Conservation (phyloP, 2,329 filamentous ascomycete genomes). For the Neopestalotiopsis clavispora region DNA sequence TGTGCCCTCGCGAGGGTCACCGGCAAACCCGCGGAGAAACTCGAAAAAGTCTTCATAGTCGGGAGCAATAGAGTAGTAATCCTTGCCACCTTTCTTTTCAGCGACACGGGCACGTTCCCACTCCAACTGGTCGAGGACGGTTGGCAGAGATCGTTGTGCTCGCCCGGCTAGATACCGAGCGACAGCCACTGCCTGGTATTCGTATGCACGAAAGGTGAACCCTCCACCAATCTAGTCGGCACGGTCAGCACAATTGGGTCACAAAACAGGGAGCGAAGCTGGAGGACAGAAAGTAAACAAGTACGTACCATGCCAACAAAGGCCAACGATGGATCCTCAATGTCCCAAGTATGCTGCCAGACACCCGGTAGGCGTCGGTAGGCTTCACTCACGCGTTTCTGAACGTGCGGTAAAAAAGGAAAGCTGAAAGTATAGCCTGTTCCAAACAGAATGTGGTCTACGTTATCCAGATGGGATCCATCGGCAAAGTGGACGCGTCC, state of each 20-base stretch:
- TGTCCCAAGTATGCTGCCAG: constrained; percentile 42
- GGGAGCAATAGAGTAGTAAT: constrained; percentile 33
- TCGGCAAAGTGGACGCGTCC: constrained; percentile 56
- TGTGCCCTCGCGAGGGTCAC: constrained; percentile 42
- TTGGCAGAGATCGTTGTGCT: constrained; percentile 28
- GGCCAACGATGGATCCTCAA: constrained; percentile 39
- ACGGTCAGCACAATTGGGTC: background rate
- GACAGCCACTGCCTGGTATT: constrained; percentile 44
- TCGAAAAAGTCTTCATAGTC: constrained; percentile 46
- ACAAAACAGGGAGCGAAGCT: background rate
- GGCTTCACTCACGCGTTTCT: constrained; percentile 45
- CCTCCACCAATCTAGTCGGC: constrained; percentile 36
- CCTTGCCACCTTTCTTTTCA: constrained; percentile 35
- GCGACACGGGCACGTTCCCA: constrained; percentile 38
- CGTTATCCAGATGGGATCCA: constrained; percentile 49
- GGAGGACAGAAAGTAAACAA: background rate
- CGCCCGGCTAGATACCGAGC: constrained; percentile 40
- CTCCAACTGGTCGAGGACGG: constrained; percentile 32
- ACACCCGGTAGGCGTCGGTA: constrained; percentile 38
- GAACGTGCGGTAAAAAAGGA: constrained; percentile 55
- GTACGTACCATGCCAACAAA: constrained; percentile 41
- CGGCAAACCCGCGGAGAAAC: constrained; percentile 44
- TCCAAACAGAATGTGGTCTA: constrained; percentile 64
- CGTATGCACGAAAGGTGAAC: constrained; percentile 43
- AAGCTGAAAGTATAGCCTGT: constrained; percentile 65